Base-by-base conservation (phyloP, 306 rosid species). In the Benincasa hispida region DNA sequence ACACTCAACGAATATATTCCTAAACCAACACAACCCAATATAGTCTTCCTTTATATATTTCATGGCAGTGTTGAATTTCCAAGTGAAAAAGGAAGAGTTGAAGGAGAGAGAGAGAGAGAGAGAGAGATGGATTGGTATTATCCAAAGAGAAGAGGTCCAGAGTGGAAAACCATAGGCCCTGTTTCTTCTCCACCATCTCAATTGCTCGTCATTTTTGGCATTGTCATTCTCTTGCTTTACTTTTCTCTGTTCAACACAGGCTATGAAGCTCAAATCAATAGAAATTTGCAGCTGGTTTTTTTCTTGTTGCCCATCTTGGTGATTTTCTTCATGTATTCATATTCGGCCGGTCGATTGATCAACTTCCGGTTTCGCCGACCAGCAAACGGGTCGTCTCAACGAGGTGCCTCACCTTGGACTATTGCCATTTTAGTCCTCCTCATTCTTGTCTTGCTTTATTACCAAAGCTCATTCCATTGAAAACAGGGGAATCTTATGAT, bases 1-100 rank as follows among this genome's bases (percentile, higher is more conserved):
- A 83, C 96, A 94, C 95, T 87, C 94, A 81, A 91, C 79, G 98
- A 82, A 93, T 84, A 93, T 87, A 81, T 89, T 86, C 97, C 89
- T 86, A 87, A 84, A 42, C 83, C 80, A 24, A 55, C 18, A 62
- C 37, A 82, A 76, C 84, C 83, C 79, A 89, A 83, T 15, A 60
- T 78, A 81, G 17, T 58, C 65, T 41, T 48, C 7, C 21, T 47
- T 28, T 19, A 19, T 61, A 5, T 59, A 61, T 76, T 22, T 76
- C 51, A 54, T 32, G 25, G 8, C 22, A 54, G 2, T 41, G 13
- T 25, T 56, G 35, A 25, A 13, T 63, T 45, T 63, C 41, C 28
- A 25, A 45, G 70, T 24, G 54, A 58, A 18, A 57, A 74, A 10
- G 56, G 21, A 30, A 45, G 18, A 2, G 21, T n/a, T 32, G 34